Conservation (phyloP, 2,329 filamentous ascomycete species). For the Cladosporium sp. region DNA sequence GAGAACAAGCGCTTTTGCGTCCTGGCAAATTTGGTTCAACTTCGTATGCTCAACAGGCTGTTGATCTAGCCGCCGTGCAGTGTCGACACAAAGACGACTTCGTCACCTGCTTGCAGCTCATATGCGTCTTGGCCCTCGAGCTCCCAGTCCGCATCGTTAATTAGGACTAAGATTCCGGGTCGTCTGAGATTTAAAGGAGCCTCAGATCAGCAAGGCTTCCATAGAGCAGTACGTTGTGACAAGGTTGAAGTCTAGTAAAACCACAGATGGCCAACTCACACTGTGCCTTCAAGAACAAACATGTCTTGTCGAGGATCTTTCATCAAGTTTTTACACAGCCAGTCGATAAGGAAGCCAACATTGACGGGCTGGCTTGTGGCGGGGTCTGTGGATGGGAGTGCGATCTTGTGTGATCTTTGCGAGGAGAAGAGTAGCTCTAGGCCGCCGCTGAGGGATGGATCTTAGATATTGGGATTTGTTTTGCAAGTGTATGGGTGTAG, state of each 20-base stretch:
- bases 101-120: conserved; percentile 77
- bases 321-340: conserved; percentile 82
- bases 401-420: conserved; percentile 69
- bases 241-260: neutral
- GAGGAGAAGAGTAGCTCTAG: conserved; percentile 93
- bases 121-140: conserved; percentile 93
- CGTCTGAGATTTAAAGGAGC: conserved; percentile 60
- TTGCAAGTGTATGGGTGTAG: neutral
- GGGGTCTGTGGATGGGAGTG: conserved; percentile 62
- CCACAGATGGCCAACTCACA: conserved; percentile 62
- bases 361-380: conserved; percentile 62
- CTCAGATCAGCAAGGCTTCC: neutral
- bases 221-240: neutral
- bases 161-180: conserved; percentile 90
- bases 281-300: conserved; percentile 81
- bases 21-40: neutral
- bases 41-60: neutral
- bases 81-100: conserved; percentile 93
- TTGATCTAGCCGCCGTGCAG: conserved; percentile 77
- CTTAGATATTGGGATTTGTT: neutral
- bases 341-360: conserved; percentile 72
- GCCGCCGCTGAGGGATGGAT: conserved; percentile 62
- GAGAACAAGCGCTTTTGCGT: neutral
- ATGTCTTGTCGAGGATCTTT: conserved; percentile 81
- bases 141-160: conserved; percentile 99